Evolutionary conservation across 164 flowering plant genomes (phyloP), one percentile per base, ranked within the genome.

Genomic region (Chimonanthus salicifolius): DNA sequence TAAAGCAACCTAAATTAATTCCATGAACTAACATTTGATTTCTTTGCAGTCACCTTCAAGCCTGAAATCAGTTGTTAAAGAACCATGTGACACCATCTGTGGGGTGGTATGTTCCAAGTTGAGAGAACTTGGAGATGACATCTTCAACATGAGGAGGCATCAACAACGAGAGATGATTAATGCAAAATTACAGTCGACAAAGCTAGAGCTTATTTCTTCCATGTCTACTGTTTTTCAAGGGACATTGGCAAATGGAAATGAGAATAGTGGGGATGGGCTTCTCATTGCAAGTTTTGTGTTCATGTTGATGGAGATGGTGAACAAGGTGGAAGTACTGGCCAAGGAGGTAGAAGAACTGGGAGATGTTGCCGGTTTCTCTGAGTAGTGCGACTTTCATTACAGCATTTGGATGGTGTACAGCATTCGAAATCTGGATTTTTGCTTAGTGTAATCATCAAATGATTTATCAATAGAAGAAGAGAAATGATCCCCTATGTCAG

Each of bases 321-420:
- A 85, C 13, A 87, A 82, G 73, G 80, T 88, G 48, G 85, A 85
- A 76, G 78, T 68, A 43, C 50, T 92, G 74, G 87, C 86, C 11
- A 83, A 88, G 71, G 80, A 83, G 71, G 89, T 89, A n/a, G 90
- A 90, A 69, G 84, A 89, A 71, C 83, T 90, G 68, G 92, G 87
- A 51, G 80, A 83, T 20, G 62, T 86, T 51, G 90, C 92, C 13
- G 73, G 71, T 64, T 87, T 87, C 62, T 51, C 58, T 15, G 3
- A 51, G 58, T 51, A 4, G 9, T 51, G 58, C 13, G 9, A 9
- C 13, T 51, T 10, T 51, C 3, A 51, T 11, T 15, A 51, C 13
- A 51, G 58, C 9, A 51, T 51, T 51, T 51, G 16, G 58, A 1
- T 9, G 33, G 33, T 33, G 33, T 33, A 33, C 33, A 33, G 33